phyloP scores from a whole-genome alignment of 805 yeast species.

The Scheffersomyces ergatensis region DNA sequence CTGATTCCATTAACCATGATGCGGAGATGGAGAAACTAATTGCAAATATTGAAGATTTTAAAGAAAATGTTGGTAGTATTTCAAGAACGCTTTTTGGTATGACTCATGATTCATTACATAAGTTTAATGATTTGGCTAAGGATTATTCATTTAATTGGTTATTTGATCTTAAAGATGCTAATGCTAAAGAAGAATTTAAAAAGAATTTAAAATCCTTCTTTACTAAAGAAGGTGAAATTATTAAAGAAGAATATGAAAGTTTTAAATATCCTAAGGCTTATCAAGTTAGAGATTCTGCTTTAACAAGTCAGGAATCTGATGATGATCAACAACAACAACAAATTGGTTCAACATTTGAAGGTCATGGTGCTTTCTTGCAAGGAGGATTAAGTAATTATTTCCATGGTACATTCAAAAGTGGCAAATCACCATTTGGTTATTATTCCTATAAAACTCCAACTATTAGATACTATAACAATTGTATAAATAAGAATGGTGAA shows the following conservation, averaged over 20 bases:
- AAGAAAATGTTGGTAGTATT: slow-evolving; percentile 20
- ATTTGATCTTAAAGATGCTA: slow-evolving; percentile 8
- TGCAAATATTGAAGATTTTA: slow-evolving; percentile 21
- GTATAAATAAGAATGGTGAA: slow-evolving; percentile 63
- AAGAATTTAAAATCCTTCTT: slow-evolving; percentile 2
- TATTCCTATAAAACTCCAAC: slow-evolving; percentile 61
- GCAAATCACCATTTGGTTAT: slow-evolving; percentile 40
- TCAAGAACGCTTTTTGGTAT: slow-evolving; percentile 23
- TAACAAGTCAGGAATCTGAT: neutral
- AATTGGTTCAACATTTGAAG: slow-evolving; percentile 2
- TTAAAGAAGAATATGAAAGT: neutral
- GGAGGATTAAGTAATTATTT: slow-evolving; percentile 10
- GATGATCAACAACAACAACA: neutral
- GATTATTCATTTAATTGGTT: slow-evolving; percentile 16
- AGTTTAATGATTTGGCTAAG: slow-evolving; percentile 19
- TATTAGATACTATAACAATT: slow-evolving; percentile 55
- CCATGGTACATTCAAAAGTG: slow-evolving; percentile 13
- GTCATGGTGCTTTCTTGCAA: slow-evolving; percentile 2
- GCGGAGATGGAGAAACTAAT: slow-evolving; percentile 21
- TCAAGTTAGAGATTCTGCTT: slow-evolving; percentile 7
- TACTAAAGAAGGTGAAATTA: slow-evolving; percentile 1
- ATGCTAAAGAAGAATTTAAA: slow-evolving; percentile 1
- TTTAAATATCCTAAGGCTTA: slow-evolving; percentile 10
- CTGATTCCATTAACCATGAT: neutral
- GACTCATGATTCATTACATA: slow-evolving; percentile 19